A percentile compares a stretch with the other conserved stretches of the same genome.
These are phyloP conservation scores for Calonectria hongkongensis DNA, from an alignment of 2,329 filamentous ascomycete genomes.

Conservation along the genomic window DNA sequence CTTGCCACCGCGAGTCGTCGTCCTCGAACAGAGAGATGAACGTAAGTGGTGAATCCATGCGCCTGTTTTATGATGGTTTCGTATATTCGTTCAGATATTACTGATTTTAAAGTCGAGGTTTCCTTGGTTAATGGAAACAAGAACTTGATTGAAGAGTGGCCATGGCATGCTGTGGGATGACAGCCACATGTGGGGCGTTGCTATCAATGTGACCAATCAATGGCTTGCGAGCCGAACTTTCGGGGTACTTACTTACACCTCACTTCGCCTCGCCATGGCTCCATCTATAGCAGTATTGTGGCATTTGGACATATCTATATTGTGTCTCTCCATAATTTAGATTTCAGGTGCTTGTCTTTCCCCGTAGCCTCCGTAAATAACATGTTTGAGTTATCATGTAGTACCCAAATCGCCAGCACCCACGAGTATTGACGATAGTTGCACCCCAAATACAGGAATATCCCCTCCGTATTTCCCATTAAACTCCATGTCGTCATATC, in stretches of 20 bases:
- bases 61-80: background rate
- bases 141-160: background rate
- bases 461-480: background rate
- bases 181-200: slow-evolving; percentile 52
- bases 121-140: background rate
- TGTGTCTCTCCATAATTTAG: background rate
- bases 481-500: background rate
- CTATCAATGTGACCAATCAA: slow-evolving; percentile 58
- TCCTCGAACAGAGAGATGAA: slow-evolving; percentile 52
- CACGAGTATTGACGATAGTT: background rate
- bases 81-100: background rate
- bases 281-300: background rate
- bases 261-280: background rate
- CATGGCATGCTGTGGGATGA: slow-evolving; percentile 13
- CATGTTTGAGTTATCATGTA: background rate
- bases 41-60: background rate
- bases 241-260: background rate
- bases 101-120: background rate
- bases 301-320: background rate
- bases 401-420: slow-evolving; percentile 5
- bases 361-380: background rate
- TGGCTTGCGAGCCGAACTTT: background rate
- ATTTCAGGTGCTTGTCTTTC: background rate
- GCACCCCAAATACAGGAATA: background rate
- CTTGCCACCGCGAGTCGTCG: slow-evolving; percentile 60